Conservation (phyloP, 2,329 filamentous ascomycete species). For the Metarhizium anisopliae region DNA sequence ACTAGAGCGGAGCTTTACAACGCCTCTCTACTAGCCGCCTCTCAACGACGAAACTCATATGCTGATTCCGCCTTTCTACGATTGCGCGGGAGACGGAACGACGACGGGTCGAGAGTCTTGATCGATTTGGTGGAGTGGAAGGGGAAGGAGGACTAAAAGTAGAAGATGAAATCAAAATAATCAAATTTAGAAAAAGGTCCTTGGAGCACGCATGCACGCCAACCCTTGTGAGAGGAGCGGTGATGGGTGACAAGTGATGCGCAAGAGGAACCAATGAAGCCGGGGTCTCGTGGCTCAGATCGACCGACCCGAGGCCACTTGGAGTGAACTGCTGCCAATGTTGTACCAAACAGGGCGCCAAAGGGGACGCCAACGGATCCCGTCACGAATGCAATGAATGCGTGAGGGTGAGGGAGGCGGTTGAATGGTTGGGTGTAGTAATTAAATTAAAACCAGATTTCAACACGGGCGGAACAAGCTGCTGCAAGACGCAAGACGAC, state of each 20-base stretch:
- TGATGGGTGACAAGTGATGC: constrained; percentile 6
- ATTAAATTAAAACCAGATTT: no score
- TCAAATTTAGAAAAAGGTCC: background rate
- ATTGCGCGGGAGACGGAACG: background rate
- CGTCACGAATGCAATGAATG: background rate
- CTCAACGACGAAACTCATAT: background rate
- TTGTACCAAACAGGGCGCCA: background rate
- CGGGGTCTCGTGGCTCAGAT: constrained; percentile 7
- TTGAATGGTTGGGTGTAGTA: background rate
- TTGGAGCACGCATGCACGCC: constrained; percentile 1
- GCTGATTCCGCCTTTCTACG: background rate
- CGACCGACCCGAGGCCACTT: constrained; percentile 4
- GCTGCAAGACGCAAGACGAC: background rate
- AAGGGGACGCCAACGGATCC: constrained; percentile 1
- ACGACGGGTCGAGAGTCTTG: background rate
- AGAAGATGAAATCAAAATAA: background rate
- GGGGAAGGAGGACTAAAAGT: background rate
- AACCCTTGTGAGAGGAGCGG: constrained; percentile 5
- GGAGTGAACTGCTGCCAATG: background rate
- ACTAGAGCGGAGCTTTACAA: background rate
- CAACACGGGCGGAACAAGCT: background rate
- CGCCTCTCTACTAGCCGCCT: background rate
- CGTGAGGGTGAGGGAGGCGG: background rate
- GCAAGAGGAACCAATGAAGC: constrained; percentile 9
- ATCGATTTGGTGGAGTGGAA: background rate